Evolutionary conservation across 1,139 yeast genomes (phyloP), one percentile per base, ranked within the genome.

Genomic region (Protomyces macrosporus): DNA sequence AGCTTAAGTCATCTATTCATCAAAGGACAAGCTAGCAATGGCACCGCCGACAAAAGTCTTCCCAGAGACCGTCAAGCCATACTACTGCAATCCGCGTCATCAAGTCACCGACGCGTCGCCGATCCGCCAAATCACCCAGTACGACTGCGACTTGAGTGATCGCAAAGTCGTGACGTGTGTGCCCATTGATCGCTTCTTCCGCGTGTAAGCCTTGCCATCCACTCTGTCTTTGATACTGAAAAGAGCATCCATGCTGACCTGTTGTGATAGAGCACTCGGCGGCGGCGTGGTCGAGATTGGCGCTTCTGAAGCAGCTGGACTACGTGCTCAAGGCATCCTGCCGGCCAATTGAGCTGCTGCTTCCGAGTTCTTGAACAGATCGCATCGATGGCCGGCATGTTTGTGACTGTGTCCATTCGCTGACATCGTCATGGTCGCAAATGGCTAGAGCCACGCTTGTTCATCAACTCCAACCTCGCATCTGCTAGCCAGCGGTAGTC

Each of bases 21-120:
- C n/a, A n/a, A n/a, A n/a, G n/a, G n/a, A n/a, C n/a, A n/a, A n/a
- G n/a, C n/a, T n/a, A 12, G 32, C 32, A 7, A 58, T 58, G 62
- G 56, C 62, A 5, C 62, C 62, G 9, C 62, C 62, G 4, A 58
- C 62, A 33, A 58, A 58, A 14, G 62, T 58, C 56, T 58, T 58
- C 45, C 62, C 62, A 16, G 62, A 58, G 56, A 58, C 62, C 5
- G 53, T 55, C 23, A 58, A 58, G 56, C 52, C 53, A 34, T 58
- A 58, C 45, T 58, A 52, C 56, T 50, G 42, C n/a, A 52, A 58
- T 16, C 33, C 55, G 14, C 35, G 16, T 5, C 62, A 58, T 39
- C 62, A 58, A 34, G 56, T 58, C 53, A 32, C 14, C 42, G 51
- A 34, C 32, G 40, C 42, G 53, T 58, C 62, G 7, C 56, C 62